phyloP scores from a whole-genome alignment of 805 yeast species.

The Schwanniomyces yamadae region DNA sequence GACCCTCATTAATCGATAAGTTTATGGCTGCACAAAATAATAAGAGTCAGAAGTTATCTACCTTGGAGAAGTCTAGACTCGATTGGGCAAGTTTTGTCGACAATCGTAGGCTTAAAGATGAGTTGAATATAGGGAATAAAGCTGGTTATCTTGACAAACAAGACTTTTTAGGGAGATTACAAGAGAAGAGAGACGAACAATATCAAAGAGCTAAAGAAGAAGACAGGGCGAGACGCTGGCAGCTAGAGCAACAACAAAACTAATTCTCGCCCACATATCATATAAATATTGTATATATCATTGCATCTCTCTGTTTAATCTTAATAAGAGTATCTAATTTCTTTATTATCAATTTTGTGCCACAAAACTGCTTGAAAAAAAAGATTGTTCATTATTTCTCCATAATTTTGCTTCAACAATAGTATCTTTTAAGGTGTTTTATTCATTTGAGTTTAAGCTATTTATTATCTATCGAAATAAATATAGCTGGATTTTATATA shows the following conservation, averaged over 20 bases:
- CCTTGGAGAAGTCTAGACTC: slow-evolving; percentile 86
- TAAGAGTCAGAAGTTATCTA: slow-evolving; percentile 73
- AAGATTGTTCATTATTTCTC: slow-evolving; percentile 3
- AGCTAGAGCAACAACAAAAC: slow-evolving; percentile 7
- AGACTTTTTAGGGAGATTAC: slow-evolving; percentile 80
- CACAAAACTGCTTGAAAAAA: slow-evolving; percentile 1
- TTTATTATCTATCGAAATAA: background rate
- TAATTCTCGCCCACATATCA: background rate
- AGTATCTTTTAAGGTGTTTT: no score
- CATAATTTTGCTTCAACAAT: no score
- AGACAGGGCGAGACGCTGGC: slow-evolving; percentile 22
- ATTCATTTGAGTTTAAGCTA: no score
- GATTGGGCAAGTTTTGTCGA: slow-evolving; percentile 97
- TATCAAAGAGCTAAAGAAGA: slow-evolving; percentile 43
- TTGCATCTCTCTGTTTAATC: background rate
- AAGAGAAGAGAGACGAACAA: slow-evolving; percentile 52
- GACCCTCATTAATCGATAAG: slow-evolving; percentile 75
- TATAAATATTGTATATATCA: background rate
- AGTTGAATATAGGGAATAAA: slow-evolving; percentile 74
- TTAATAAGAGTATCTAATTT: background rate
- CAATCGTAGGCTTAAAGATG: slow-evolving; percentile 78
- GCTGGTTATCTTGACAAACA: slow-evolving; percentile 91
- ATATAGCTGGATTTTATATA: background rate
- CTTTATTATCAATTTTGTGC: background rate
- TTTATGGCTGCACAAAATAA: slow-evolving; percentile 63